phyloP scores from a whole-genome alignment of 2,329 filamentous ascomycete genomes.

The Neonectria magnoliae region DNA sequence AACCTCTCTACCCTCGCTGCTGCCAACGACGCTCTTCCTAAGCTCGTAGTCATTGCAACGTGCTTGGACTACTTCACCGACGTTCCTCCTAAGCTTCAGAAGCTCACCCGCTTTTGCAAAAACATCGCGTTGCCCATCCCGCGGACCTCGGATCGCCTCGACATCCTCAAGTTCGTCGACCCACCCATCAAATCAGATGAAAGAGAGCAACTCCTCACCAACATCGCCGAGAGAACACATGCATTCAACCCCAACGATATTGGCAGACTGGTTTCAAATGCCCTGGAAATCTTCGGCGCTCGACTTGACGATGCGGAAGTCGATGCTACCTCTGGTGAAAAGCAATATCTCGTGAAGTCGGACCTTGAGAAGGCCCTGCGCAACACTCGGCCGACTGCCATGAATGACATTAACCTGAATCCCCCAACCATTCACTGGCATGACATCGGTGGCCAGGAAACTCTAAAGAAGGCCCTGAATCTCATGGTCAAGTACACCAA shows the following conservation, averaged over 20 bases:
- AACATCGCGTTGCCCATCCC: slow-evolving; percentile 83
- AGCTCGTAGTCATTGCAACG: slow-evolving; percentile 78
- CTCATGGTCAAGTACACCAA: slow-evolving; percentile 58
- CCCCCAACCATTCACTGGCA: slow-evolving; percentile 87
- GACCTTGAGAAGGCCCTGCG: slow-evolving; percentile 75
- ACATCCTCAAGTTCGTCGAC: slow-evolving; percentile 74
- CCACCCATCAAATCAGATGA: slow-evolving; percentile 58
- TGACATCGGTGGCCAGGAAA: slow-evolving; percentile 86
- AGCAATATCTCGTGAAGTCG: slow-evolving; percentile 48
- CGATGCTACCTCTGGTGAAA: slow-evolving; percentile 18
- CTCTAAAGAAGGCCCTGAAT: slow-evolving; percentile 72
- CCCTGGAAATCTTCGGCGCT: slow-evolving; percentile 41
- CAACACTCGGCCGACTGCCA: slow-evolving; percentile 80
- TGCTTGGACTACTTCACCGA: slow-evolving; percentile 76
- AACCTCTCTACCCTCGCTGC: slow-evolving; percentile 56
- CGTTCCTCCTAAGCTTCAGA: slow-evolving; percentile 75
- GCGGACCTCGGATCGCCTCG: slow-evolving; percentile 73
- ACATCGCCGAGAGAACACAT: slow-evolving; percentile 80
- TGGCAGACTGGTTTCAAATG: slow-evolving; percentile 63
- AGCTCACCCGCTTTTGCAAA: slow-evolving; percentile 69
- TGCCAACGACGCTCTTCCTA: slow-evolving; percentile 54
- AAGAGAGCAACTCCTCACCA: slow-evolving; percentile 62
- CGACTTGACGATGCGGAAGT: slow-evolving; percentile 38
- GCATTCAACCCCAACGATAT: slow-evolving; percentile 88
- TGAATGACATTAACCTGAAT: slow-evolving; percentile 89